Evolutionary conservation across 2,329 filamentous ascomycete species (phyloP), one percentile per base, ranked within the genome.

Genomic region (Dendryphion nanum): DNA sequence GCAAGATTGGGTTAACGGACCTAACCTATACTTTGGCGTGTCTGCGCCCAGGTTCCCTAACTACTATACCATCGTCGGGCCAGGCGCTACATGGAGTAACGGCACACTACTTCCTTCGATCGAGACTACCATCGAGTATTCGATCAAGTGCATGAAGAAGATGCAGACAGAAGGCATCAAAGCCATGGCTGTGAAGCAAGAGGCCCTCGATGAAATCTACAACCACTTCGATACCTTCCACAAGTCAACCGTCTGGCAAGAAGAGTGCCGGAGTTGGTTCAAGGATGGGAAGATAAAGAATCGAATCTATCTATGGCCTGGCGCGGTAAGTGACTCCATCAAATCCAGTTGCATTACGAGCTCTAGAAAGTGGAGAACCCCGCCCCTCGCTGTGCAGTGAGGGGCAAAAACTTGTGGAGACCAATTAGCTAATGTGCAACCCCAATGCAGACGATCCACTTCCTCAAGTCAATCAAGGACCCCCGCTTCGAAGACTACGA

Each of bases 401-500:
- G 32, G 28, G 31, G 30, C 21, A 64, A 39, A 45, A 59, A 33
- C 34, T 8, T 26, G n/a, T n/a, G 23, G n/a, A 8, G n/a, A 10
- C 10, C 23, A 26, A n/a, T 26, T n/a, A n/a, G 37, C 55, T 55
- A 44, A 55, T 39, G 28, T 10, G 23, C n/a, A n/a, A 26, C n/a
- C 24, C 18, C 35, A 12, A 61, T 59, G 12, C 63, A 72, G 57
- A 60, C 55, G 30, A 60, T 60, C 37, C 59, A 63, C 34, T 63
- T 60, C 44, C 47, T 66, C 21, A 62, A 72, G 38, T 47, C 63
- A 2, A 68, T 72, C 40, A 56, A 64, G 30, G 47, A 55, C 5
- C 67, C 67, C 3, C 59, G 70, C 18, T 72, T 61, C 38, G 70
- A 73, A 51, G 70, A 73, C 44, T 73, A 68, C 47, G 64, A 69